phyloP scores from a whole-genome alignment of 2,329 filamentous ascomycete species.

The Pseudodiploospora longispora region DNA sequence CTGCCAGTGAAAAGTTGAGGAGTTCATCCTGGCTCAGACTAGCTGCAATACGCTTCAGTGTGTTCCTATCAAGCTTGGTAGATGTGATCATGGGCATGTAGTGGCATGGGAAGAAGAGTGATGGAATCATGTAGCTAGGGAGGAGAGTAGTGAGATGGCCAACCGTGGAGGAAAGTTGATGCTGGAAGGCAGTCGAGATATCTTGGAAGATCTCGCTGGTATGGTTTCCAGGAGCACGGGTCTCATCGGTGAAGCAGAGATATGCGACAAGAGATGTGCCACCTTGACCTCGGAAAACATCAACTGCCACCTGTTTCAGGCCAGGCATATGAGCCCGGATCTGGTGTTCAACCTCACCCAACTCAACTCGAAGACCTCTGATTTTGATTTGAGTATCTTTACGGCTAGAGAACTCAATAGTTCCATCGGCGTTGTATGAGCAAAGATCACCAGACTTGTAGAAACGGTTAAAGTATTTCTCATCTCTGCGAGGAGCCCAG shows the following conservation, averaged over 20 bases:
- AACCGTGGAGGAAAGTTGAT: conserved; percentile 4
- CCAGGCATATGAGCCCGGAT: background rate
- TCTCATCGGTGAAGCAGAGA: conserved; percentile 2
- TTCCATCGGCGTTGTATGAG: background rate
- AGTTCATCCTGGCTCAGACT: background rate
- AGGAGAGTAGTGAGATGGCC: conserved; percentile 1
- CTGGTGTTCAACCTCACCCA: conserved; percentile 2
- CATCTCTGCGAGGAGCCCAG: background rate
- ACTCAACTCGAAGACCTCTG: no score
- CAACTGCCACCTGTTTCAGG: background rate
- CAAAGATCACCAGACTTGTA: background rate
- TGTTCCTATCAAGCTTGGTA: conserved; percentile 4
- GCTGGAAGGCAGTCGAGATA: conserved; percentile 4
- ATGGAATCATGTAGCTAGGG: conserved; percentile 5
- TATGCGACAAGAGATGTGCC: background rate
- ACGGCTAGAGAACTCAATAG: background rate
- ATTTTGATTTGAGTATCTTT: no score
- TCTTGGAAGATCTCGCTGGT: conserved; percentile 4
- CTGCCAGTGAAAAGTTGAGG: background rate
- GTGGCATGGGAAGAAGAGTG: conserved; percentile 3
- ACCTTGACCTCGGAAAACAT: background rate
- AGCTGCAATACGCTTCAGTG: background rate
- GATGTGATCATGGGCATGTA: conserved; percentile 4
- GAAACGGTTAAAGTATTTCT: background rate
- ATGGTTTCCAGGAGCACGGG: background rate